Conservation (phyloP, 2,329 filamentous ascomycete genomes). For the Cladosporium sp. region DNA sequence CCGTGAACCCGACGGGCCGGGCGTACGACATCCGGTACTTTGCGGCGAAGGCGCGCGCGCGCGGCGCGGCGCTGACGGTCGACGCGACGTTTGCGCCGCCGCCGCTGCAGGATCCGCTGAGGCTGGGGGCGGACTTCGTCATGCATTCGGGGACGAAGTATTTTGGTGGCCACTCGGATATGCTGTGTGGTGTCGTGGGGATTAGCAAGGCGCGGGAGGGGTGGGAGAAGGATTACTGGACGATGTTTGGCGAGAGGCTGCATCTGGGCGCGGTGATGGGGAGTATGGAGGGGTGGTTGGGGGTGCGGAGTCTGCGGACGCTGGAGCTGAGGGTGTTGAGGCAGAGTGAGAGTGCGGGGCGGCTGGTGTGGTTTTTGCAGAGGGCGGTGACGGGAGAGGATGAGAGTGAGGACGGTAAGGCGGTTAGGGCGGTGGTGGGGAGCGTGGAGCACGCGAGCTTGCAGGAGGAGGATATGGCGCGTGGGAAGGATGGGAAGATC, state of each 20-base stretch:
- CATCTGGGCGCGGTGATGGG: constrained; percentile 80
- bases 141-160: constrained; percentile 97
- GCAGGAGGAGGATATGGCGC: constrained; percentile 55
- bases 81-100: constrained; percentile 93
- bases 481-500: constrained; percentile 26
- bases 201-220: constrained; percentile 44
- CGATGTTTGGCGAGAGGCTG: constrained; percentile 63
- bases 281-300: constrained; percentile 85
- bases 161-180: constrained; percentile 87
- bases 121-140: constrained; percentile 72
- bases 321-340: constrained; percentile 73
- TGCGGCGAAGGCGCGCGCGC: constrained; percentile 62
- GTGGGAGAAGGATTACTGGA: constrained; percentile 48
- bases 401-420: constrained; percentile 36
- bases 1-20: constrained; percentile 82
- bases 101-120: constrained; percentile 78
- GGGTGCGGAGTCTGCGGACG: constrained; percentile 77
- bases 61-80: constrained; percentile 71
- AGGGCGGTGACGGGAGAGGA: constrained; percentile 34
- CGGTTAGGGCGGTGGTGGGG: constrained; percentile 50
- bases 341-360: constrained; percentile 65
- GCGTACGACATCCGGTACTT: constrained; percentile 68
- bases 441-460: constrained; percentile 71
- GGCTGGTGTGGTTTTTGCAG: constrained; percentile 67
- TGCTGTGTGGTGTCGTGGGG: constrained; percentile 79